Evolutionary conservation across 2,329 filamentous ascomycete genomes (phyloP).

Genomic region (Karstenula rhodostoma): DNA sequence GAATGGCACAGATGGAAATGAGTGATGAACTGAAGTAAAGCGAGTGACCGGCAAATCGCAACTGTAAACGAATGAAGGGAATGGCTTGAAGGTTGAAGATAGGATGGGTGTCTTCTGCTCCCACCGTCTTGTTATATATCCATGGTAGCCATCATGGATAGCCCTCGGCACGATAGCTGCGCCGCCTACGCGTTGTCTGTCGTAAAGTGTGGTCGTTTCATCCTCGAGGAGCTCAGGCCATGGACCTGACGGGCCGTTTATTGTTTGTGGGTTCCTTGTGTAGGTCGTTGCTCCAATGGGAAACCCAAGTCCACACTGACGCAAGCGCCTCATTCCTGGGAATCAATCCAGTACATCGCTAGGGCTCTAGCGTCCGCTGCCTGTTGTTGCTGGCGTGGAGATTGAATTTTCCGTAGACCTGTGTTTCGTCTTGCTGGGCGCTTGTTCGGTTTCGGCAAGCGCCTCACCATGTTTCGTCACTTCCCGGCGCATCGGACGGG

Average conservation of each 20-base stretch:
- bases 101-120: neutral
- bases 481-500: neutral
- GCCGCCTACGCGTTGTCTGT: neutral
- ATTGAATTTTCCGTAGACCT: neutral
- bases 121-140: neutral
- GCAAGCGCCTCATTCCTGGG: constrained; percentile 1
- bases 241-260: neutral
- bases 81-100: neutral
- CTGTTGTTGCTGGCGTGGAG: constrained; percentile 1
- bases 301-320: neutral
- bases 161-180: neutral
- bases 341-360: neutral
- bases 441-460: neutral
- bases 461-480: neutral
- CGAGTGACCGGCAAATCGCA: constrained; percentile 12
- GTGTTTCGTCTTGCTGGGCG: constrained; percentile 11
- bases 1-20: neutral
- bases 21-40: neutral
- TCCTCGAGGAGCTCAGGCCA: neutral
- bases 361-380: neutral
- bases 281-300: constrained; percentile 1
- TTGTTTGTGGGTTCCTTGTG: constrained; percentile 7
- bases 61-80: constrained; percentile 3
- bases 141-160: neutral
- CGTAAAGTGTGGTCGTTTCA: constrained; percentile 10